Conservation (phyloP, 2,329 filamentous ascomycete species). For the Celoporthe dispersa region DNA sequence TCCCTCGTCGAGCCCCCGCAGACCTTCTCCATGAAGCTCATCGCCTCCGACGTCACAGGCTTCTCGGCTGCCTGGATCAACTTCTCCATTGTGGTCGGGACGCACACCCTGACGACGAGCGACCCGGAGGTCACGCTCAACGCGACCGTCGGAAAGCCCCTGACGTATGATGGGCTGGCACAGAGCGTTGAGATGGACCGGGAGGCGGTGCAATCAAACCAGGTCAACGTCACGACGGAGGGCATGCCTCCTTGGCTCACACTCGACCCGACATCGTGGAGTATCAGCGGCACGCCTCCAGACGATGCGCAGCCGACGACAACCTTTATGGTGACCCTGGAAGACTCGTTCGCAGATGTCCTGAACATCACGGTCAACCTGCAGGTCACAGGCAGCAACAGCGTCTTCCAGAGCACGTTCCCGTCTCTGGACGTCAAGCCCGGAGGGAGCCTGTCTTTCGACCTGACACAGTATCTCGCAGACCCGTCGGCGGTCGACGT, state of each 20-base stretch:
- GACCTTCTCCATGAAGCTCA: constrained; percentile 70
- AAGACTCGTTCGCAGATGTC: constrained; percentile 62
- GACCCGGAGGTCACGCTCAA: constrained; percentile 61
- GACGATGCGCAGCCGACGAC: constrained; percentile 59
- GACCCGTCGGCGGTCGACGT: constrained; percentile 45
- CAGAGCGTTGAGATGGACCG: constrained; percentile 63
- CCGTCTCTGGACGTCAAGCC: constrained; percentile 46
- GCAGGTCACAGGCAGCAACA: constrained; percentile 33
- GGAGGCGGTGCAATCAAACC: constrained; percentile 48
- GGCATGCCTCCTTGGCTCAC: constrained; percentile 70
- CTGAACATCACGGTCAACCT: constrained; percentile 59
- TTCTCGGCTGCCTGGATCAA: constrained; percentile 69
- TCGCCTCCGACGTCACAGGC: constrained; percentile 79
- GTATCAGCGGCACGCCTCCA: constrained; percentile 67
- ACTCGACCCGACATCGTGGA: constrained; percentile 65
- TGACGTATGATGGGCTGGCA: constrained; percentile 58
- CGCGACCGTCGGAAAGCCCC: constrained; percentile 54
- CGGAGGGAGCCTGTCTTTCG: constrained; percentile 48
- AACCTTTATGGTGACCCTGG: constrained; percentile 65
- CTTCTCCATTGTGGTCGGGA: constrained; percentile 75
- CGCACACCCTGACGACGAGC: constrained; percentile 69
- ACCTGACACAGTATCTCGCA: constrained; percentile 48
- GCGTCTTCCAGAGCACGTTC: constrained; percentile 47
- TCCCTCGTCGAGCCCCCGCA: constrained; percentile 71
- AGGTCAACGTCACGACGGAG: constrained; percentile 57